Evolutionary conservation across 164 flowering plant species (phyloP), one percentile per base, ranked within the genome.

Genomic region (Cinnamomum chago): DNA sequence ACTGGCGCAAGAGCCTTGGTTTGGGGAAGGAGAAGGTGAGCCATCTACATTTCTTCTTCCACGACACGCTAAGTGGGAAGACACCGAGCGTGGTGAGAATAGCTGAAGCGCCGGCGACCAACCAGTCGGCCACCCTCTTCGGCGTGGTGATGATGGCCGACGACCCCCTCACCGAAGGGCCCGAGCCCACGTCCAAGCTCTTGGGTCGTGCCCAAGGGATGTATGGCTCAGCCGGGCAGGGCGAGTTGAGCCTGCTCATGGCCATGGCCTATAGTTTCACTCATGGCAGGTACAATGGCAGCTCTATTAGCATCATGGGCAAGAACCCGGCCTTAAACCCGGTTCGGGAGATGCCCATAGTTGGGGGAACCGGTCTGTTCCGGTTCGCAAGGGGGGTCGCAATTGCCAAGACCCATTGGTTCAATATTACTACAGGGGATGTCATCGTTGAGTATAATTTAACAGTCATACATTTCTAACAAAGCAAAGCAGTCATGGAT

Each of bases 301-400:
- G 86, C 76, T 80, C 84, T 13, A 66, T 85, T 20, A 84, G 84
- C 78, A 62, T 85, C 17, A 2, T 82, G 15, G 80, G 86, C 15
- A 50, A 76, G 11, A 85, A 85, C 74, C 75, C 73, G 17, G 81
- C 72, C 0, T 23, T 73, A 76, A 33, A 82, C 3, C 64, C 76
- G 20, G 84, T 77, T 10, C 67, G 88, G 18, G 87, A 87, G 74
- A 76, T 84, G 81, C 78, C 87, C 2, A 77, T 87, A 2, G 84
- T 82, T 30, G 88, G 90, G 14, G 88, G 24, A 40, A 85, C 85
- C 22, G 90, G 85, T 2, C 18, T 80, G 22, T 85, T 87, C 47
- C 70, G 83, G 25, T 64, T 87, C 58, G 87, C 83, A 9, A 79
- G 85, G 3, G 88, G 88, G 25, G 75, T 76, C 62, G 88, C 83